These are phyloP conservation scores for Colletotrichum sp. DNA, from an alignment of 2,329 filamentous ascomycete genomes.

Conservation along the genomic window DNA sequence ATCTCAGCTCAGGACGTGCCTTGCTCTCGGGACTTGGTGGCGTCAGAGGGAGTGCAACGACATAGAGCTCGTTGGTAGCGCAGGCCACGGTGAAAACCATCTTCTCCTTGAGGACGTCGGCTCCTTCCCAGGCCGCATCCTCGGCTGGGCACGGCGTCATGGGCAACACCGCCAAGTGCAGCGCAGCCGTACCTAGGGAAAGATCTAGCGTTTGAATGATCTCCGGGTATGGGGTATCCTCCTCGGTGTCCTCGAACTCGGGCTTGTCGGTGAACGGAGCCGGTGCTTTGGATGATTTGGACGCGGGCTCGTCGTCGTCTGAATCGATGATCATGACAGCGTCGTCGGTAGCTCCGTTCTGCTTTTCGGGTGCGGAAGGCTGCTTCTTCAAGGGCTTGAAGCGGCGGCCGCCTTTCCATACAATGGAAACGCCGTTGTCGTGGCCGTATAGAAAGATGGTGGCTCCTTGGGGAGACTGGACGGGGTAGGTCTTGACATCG, in stretches of 20 bases:
- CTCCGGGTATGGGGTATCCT: conserved; percentile 53
- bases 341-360: conserved; percentile 58
- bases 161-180: conserved; percentile 62
- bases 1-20: conserved; percentile 55
- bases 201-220: conserved; percentile 66
- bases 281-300: conserved; percentile 32
- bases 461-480: conserved; percentile 67
- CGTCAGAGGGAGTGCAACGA: conserved; percentile 64
- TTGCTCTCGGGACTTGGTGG: conserved; percentile 67
- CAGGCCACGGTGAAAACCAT: conserved; percentile 68
- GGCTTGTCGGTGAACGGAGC: conserved; percentile 54
- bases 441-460: conserved; percentile 68
- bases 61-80: conserved; percentile 59
- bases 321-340: conserved; percentile 68
- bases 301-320: conserved; percentile 57
- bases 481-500: conserved; percentile 65
- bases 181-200: conserved; percentile 59
- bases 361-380: conserved; percentile 41
- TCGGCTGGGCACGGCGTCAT: conserved; percentile 52
- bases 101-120: conserved; percentile 56
- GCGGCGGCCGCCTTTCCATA: conserved; percentile 67
- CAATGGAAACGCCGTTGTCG: conserved; percentile 64
- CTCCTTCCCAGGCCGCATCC: conserved; percentile 52
- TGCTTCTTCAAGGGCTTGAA: conserved; percentile 54
- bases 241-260: conserved; percentile 60